A percentile compares a stretch with the other conserved stretches of the same genome.
Evolutionary conservation across 306 rosid genomes (phyloP).

Genomic region (Begonia loranthoides): DNA sequence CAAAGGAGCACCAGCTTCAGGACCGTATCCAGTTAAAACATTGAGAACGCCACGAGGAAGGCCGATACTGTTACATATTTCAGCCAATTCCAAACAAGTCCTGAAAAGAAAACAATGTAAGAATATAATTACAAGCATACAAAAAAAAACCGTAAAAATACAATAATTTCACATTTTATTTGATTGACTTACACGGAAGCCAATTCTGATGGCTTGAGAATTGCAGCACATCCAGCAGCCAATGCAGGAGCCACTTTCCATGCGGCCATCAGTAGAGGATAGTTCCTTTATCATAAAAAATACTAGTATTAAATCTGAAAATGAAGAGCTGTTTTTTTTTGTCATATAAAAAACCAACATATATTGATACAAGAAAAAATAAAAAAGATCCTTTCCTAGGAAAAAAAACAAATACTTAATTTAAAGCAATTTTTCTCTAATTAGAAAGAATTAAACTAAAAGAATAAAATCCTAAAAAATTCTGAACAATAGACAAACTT

Average conservation of each 20-base stretch:
- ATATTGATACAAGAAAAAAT: no score
- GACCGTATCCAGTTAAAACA: conserved; percentile 80
- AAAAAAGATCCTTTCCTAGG: no score
- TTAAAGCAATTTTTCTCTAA: no score
- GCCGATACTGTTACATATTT: conserved; percentile 62
- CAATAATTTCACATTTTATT: conserved; percentile 11
- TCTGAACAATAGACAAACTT: no score
- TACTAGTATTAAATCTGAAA: neutral
- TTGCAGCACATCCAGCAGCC: conserved; percentile 98
- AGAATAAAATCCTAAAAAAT: no score
- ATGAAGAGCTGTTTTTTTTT: no score
- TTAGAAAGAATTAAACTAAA: no score
- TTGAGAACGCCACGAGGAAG: conserved; percentile 81
- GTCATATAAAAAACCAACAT: no score
- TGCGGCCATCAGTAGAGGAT: conserved; percentile 78
- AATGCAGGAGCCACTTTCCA: conserved; percentile 99
- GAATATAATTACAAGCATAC: conserved; percentile 6
- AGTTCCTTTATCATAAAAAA: conserved; percentile 51
- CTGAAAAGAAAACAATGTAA: conserved; percentile 22
- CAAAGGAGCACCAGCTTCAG: conserved; percentile 95
- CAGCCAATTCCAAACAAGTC: conserved; percentile 81
- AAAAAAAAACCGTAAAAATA: conserved; percentile 2
- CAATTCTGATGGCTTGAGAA: conserved; percentile 90
- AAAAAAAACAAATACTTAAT: no score
- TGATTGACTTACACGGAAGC: conserved; percentile 65